Base-by-base conservation (phyloP, 2,329 filamentous ascomycete species). In the Trichoderma gracile region DNA sequence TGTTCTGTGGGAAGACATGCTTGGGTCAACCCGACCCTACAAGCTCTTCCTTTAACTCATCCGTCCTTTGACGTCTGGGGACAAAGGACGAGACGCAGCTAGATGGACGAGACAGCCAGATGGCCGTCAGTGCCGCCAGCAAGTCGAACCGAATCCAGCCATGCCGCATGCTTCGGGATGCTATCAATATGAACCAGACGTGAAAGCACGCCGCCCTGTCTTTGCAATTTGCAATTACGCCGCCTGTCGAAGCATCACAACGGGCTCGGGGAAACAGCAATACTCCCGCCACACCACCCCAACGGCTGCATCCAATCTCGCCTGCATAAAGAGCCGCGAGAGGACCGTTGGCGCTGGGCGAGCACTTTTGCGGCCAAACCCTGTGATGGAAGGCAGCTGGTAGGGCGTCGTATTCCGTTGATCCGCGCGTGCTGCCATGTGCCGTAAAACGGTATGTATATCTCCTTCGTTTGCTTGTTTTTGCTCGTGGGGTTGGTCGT, bases 251-350 rank as follows among this genome's bases (percentile, higher is more conserved):
- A 8, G 19, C 12, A 50, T 12, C 2, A 27, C 23, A 23, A 7
- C 43, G 21, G 12, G 30, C 33, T 63, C 60, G 60, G 60, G 43
- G 33, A 63, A 63, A 63, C 43, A 63, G 12, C 33, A 42, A 6
- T 25, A 46, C 25, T 27, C 27, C 14, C 40, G 33, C 27, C 27
- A 62, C 58, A 46, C 40, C 27, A 58, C 42, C 7, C 5, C 40
- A 45, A n/a, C 12, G 19, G 49, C 58, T 45, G 25, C 47, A 33
- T 60, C n/a, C 47, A 54, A 33, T n/a, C 17, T 61, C 47, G 46
- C 47, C 19, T 61, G 47, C 58, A 61, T 61, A 38, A 30, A 61
- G 40, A 25, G 58, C 46, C 49, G 19, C 27, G 1, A 14, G 50
- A 27, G 19, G 27, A 25, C 38, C n/a, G 30, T 40, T 49, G 50